These are phyloP conservation scores for Pichia heedii DNA, from an alignment of 805 yeast species.

Conservation along the genomic window DNA sequence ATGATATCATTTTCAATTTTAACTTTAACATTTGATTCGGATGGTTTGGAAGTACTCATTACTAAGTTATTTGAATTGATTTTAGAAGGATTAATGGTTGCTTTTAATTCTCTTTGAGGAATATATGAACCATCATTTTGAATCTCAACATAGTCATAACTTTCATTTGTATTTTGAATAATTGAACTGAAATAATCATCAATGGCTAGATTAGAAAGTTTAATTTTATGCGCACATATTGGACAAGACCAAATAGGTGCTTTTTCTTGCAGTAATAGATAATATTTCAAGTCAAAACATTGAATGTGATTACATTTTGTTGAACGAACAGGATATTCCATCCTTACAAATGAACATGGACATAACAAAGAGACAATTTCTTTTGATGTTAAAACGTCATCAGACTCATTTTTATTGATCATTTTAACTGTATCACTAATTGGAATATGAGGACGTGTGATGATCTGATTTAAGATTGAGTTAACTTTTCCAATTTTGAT, in stretches of 20 bases:
- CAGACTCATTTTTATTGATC: constrained; percentile 26
- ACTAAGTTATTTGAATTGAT: neutral
- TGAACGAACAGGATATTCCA: constrained; percentile 66
- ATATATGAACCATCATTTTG: constrained; percentile 70
- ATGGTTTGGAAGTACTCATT: neutral
- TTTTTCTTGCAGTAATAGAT: constrained; percentile 64
- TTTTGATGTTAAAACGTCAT: constrained; percentile 48
- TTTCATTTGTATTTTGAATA: constrained; percentile 40
- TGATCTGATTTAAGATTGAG: constrained; percentile 32
- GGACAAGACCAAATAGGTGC: constrained; percentile 88
- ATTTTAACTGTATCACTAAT: constrained; percentile 35
- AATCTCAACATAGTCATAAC: constrained; percentile 58
- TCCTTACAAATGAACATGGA: constrained; percentile 66
- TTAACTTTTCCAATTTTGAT: constrained; percentile 41
- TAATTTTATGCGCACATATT: constrained; percentile 50
- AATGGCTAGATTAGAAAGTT: constrained; percentile 51
- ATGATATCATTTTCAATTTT: constrained; percentile 10
- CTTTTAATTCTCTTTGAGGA: constrained; percentile 16
- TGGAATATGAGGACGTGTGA: constrained; percentile 43
- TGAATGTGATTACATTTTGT: constrained; percentile 68
- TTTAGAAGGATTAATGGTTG: constrained; percentile 2
- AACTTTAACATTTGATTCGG: neutral
- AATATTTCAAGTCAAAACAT: constrained; percentile 79
- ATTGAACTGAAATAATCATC: constrained; percentile 69
- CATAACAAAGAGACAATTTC: constrained; percentile 64